Percentiles rank a stretch among this genome's conserved stretches.
Conservation (phyloP, 129 eudicot species). For the Cynara cardunculus region DNA sequence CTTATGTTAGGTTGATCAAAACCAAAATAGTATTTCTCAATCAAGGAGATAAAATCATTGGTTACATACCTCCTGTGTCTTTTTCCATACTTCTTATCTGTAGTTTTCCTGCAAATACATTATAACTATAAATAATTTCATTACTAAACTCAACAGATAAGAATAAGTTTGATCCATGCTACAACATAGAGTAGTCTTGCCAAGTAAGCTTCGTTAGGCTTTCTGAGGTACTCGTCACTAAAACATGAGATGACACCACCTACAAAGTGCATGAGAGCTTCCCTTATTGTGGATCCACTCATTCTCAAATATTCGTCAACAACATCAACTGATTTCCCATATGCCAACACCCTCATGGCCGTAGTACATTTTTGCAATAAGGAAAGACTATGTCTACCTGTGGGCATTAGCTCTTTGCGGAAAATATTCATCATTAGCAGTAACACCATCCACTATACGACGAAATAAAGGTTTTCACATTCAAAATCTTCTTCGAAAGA, state of each 20-base stretch:
- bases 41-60: too few species aligned
- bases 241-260: not conserved
- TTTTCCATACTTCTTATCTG: too few species aligned
- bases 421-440: not conserved
- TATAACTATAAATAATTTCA: too few species aligned
- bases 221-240: not conserved
- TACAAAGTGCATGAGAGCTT: not conserved
- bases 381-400: not conserved
- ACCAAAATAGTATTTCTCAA: too few species aligned
- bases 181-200: too few species aligned
- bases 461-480: not conserved
- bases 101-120: too few species aligned
- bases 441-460: not conserved
- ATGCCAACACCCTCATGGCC: not conserved
- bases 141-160: too few species aligned
- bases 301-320: not conserved
- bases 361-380: not conserved
- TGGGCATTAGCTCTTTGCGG: not conserved
- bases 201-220: too few species aligned
- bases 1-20: too few species aligned
- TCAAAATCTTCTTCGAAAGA: not conserved
- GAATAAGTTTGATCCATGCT: too few species aligned
- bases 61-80: too few species aligned
- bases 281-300: not conserved
- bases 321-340: not conserved